These are phyloP conservation scores for Naumovozyma castellii DNA, from an alignment of 805 yeast species.

Conservation along the genomic window DNA sequence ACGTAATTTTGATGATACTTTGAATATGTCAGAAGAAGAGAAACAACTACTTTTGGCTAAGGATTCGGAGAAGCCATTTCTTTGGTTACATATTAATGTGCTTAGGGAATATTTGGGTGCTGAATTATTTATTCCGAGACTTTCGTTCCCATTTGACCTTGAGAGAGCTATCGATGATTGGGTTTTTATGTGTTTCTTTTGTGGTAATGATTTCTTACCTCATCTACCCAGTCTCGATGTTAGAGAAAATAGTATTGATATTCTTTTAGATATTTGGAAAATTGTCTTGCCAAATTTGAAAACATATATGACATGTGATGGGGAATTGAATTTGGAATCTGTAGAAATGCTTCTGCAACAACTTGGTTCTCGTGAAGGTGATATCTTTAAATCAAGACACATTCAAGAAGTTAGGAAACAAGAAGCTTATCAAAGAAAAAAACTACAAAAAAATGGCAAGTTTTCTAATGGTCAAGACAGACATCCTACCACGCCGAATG, in stretches of 20 bases:
- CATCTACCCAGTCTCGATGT: conserved; percentile 92
- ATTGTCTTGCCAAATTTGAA: conserved; percentile 52
- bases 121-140: conserved; percentile 63
- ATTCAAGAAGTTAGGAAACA: conserved; percentile 62
- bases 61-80: conserved; percentile 62
- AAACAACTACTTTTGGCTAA: conserved; percentile 28
- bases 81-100: conserved; percentile 87
- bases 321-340: conserved; percentile 61
- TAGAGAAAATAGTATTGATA: conserved; percentile 86
- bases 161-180: conserved; percentile 98
- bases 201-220: conserved; percentile 97
- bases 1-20: conserved; percentile 16
- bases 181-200: conserved; percentile 97
- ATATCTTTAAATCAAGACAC: conserved; percentile 60
- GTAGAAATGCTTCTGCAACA: conserved; percentile 62
- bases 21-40: conserved; percentile 55
- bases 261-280: conserved; percentile 77
- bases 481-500: conserved; percentile 61
- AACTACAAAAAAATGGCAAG: conserved; percentile 34
- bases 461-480: conserved; percentile 66
- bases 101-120: conserved; percentile 79
- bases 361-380: conserved; percentile 66
- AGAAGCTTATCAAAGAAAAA: conserved; percentile 54
- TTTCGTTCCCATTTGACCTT: conserved; percentile 69
- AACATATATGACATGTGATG: conserved; percentile 85